Percentiles rank a stretch among this genome's conserved stretches.
These are phyloP conservation scores for Nectriaceae sp. DNA, from an alignment of 2,329 filamentous ascomycete genomes.

Conservation along the genomic window DNA sequence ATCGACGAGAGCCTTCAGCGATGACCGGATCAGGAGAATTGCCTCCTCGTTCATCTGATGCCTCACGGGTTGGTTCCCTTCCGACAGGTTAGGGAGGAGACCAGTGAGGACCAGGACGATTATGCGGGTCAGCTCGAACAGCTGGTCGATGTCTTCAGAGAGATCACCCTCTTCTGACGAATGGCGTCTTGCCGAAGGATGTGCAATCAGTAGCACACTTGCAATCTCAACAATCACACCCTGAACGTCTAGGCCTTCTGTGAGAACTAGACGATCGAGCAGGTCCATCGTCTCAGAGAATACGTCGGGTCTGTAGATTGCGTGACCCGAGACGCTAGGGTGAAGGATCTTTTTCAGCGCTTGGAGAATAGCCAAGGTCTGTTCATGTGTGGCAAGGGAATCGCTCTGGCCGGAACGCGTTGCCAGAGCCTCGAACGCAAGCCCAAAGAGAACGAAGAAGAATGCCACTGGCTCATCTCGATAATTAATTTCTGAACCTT, in stretches of 20 bases:
- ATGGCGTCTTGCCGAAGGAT: slow-evolving; percentile 75
- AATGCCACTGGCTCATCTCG: slow-evolving; percentile 97
- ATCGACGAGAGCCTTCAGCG: slow-evolving; percentile 86
- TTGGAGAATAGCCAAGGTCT: slow-evolving; percentile 84
- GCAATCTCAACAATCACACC: slow-evolving; percentile 93
- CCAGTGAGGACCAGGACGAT: slow-evolving; percentile 92
- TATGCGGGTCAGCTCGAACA: slow-evolving; percentile 95
- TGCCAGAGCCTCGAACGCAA: slow-evolving; percentile 93
- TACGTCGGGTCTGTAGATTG: slow-evolving; percentile 93
- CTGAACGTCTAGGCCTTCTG: slow-evolving; percentile 86
- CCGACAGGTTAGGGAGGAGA: slow-evolving; percentile 78
- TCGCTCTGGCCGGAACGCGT: slow-evolving; percentile 62
- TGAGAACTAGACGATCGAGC: slow-evolving; percentile 87
- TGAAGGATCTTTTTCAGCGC: slow-evolving; percentile 94
- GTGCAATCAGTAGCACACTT: slow-evolving; percentile 82
- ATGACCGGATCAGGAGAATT: slow-evolving; percentile 74
- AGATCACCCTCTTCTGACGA: slow-evolving; percentile 69
- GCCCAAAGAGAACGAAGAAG: slow-evolving; percentile 96
- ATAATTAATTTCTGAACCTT: slow-evolving; percentile 87
- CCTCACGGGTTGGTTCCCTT: slow-evolving; percentile 64
- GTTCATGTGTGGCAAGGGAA: slow-evolving; percentile 68
- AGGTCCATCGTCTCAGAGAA: slow-evolving; percentile 98
- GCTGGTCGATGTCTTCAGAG: slow-evolving; percentile 95
- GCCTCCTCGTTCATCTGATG: slow-evolving; percentile 87
- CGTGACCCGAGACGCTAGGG: slow-evolving; percentile 91